Conservation (phyloP, 495 filamentous ascomycete species). For the Penicillium daleae region DNA sequence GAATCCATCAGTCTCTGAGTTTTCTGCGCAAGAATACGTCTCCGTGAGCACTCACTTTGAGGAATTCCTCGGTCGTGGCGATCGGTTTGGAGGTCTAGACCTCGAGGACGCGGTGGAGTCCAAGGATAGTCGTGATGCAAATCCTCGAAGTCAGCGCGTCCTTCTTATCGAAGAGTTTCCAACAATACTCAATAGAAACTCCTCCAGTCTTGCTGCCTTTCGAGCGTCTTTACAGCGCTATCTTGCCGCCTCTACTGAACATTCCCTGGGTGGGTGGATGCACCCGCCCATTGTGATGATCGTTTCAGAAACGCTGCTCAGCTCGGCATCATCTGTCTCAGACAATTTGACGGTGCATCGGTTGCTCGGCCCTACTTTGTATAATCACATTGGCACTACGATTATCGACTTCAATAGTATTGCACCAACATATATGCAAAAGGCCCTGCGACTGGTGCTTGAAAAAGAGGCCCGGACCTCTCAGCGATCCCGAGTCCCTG, state of each 20-base stretch:
- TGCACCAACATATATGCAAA: constrained; percentile 82
- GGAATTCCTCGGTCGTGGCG: constrained; percentile 80
- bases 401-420: constrained; percentile 91
- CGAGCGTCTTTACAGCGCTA: constrained; percentile 73
- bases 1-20: constrained; percentile 69
- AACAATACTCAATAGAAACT: constrained; percentile 71
- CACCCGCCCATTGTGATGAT: constrained; percentile 83
- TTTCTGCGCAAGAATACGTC: constrained; percentile 57
- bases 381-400: constrained; percentile 72
- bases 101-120: constrained; percentile 33
- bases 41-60: constrained; percentile 80
- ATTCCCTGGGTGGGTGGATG: constrained; percentile 23
- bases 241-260: constrained; percentile 55
- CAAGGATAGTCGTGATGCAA: constrained; percentile 4
- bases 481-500: constrained; percentile 66
- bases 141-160: constrained; percentile 49
- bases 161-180: constrained; percentile 96
- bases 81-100: constrained; percentile 77
- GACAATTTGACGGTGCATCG: constrained; percentile 91
- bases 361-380: constrained; percentile 81
- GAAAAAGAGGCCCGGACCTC: constrained; percentile 78
- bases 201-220: constrained; percentile 71
- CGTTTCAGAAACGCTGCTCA: constrained; percentile 83
- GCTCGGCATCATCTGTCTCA: constrained; percentile 71
- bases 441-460: constrained; percentile 78